These are phyloP conservation scores for Penicillium sp. DNA, from an alignment of 2,329 filamentous ascomycete species.

Conservation along the genomic window DNA sequence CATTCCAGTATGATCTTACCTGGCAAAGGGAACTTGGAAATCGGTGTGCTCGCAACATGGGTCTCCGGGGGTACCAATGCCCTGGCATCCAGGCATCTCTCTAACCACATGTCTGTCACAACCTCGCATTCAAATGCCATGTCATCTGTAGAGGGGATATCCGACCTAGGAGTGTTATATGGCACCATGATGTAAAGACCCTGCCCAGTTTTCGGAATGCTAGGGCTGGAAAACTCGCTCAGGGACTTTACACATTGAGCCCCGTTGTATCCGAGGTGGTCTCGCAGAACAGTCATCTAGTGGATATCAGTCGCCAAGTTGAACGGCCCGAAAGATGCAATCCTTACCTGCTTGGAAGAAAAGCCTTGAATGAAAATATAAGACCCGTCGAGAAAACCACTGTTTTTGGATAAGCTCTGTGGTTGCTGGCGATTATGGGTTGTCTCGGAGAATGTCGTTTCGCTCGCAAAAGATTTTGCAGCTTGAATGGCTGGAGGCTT, in stretches of 20 bases:
- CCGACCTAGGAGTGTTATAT: conserved; percentile 37
- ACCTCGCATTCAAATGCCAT: conserved; percentile 50
- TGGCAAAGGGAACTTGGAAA: conserved; percentile 69
- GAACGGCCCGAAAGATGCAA: neutral
- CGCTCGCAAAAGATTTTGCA: conserved; percentile 43
- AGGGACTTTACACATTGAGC: conserved; percentile 42
- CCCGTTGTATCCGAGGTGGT: conserved; percentile 47
- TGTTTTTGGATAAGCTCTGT: conserved; percentile 31
- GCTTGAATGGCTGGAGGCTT: conserved; percentile 34
- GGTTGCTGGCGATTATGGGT: conserved; percentile 26
- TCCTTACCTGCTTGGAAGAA: conserved; percentile 54
- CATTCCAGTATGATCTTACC: conserved; percentile 38
- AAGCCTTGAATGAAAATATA: conserved; percentile 67
- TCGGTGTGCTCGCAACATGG: conserved; percentile 77
- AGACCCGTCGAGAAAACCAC: conserved; percentile 59
- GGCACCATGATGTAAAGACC: conserved; percentile 46
- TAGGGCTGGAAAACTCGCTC: conserved; percentile 38
- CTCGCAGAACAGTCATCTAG: conserved; percentile 42
- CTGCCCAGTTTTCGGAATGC: conserved; percentile 38
- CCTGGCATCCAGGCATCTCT: conserved; percentile 81
- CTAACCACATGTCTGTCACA: conserved; percentile 92
- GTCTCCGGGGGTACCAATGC: conserved; percentile 68
- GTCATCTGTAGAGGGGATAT: conserved; percentile 45
- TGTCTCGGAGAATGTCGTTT: conserved; percentile 37
- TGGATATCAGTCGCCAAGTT: conserved; percentile 16